Evolutionary conservation across 1,284 basidiomycete genomes (phyloP).

Genomic region (Cryptococcus jaspeensis): DNA sequence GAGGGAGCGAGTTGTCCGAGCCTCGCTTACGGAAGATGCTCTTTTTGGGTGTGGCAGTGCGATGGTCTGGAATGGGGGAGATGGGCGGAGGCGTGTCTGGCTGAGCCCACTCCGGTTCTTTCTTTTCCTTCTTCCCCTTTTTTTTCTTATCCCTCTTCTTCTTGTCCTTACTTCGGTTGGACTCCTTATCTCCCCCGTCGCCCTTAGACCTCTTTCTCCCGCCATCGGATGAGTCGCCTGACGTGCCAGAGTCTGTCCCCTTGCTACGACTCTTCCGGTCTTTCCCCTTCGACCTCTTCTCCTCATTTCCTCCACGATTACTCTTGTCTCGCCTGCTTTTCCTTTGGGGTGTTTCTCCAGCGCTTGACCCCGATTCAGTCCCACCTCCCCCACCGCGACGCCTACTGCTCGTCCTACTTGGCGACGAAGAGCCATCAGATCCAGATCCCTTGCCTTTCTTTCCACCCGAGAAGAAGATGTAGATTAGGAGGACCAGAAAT

Average conservation of each 20-base stretch:
- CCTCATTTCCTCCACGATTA: not conserved
- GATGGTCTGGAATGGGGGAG: conserved; percentile 9
- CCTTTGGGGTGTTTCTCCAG: not conserved
- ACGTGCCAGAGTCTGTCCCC: too few species aligned
- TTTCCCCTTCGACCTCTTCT: conserved; percentile 1
- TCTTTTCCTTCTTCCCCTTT: conserved; percentile 3
- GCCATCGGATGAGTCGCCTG: too few species aligned
- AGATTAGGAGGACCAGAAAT: conserved; percentile 3
- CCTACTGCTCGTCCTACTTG: too few species aligned
- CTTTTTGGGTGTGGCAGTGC: conserved; percentile 7
- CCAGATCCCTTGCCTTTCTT: conserved; percentile 1
- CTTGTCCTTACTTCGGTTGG: not conserved
- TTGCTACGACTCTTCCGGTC: not conserved
- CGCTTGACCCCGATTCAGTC: not conserved
- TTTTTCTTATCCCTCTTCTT: not conserved
- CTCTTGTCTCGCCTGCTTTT: not conserved
- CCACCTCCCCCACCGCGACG: not conserved
- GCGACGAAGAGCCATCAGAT: too few species aligned
- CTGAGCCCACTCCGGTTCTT: not conserved
- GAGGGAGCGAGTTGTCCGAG: conserved; percentile 7
- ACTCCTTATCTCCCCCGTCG: not conserved
- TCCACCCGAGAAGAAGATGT: conserved; percentile 6
- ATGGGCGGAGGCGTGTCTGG: not conserved
- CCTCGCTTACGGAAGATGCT: conserved; percentile 7
- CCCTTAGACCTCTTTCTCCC: not conserved